Base-by-base conservation (phyloP, 202 grass and related monocot species). In the Saccharum hybrid region DNA sequence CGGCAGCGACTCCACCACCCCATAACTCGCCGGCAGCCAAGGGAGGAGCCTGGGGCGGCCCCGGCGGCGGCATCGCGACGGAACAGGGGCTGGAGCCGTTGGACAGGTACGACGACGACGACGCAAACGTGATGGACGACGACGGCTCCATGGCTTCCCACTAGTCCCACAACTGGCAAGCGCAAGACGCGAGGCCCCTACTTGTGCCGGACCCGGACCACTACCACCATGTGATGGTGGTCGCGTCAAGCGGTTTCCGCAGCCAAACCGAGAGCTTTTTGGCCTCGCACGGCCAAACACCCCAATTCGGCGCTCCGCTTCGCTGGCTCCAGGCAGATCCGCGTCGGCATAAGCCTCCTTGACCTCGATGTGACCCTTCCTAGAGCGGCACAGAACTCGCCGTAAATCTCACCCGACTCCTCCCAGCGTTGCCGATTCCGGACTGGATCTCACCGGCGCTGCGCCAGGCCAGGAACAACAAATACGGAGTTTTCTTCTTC, bases 91-190 rank as follows among this genome's bases (percentile, higher is more conserved):
- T 94, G 18, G 92, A 88, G 59, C 86, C 92, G 63, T 97, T 97
- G 76, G 92, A 97, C 23, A 90, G 86, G 64, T 94, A 87, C 48
- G 93, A 93, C 11, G 93, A 93, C 8, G 94, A 94, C 12, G 92
- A 94, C 63, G 85, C 73, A 66, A 91, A 88, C 63, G 92, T 97
- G 79, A 91, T 88, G 74, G 90, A 91, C 59, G 94, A 94, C 28
- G 94, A 93, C 43, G 75, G 90, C 79, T 97, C 92, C 85, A 94
- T 97, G 65, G 37, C 72, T 34, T 12, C 54, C 54, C n/a, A 21
- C 72, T 14, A 33, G 43, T 40, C 56, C 37, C 37, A 28, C 16
- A 57, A 42, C 22, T 13, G 71, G 4, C 59, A 19, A 40, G 66
- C 38, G 23, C 70, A 57, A 67, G 38, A 26, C 36, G 65, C 71